Conservation (phyloP, 106 monocot species). For the Phalaenopsis equestris region DNA sequence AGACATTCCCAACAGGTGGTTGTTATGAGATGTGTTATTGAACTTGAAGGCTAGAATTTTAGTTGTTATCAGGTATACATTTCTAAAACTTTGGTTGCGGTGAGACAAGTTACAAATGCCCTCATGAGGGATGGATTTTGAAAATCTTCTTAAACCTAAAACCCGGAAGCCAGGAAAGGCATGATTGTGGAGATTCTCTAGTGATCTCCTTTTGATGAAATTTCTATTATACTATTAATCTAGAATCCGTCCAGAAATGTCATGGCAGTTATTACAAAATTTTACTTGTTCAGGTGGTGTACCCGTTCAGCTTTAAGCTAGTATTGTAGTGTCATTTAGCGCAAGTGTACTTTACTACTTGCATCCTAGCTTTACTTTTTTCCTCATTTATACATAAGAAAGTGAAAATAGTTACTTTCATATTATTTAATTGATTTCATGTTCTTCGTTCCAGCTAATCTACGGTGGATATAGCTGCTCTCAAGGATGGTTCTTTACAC, state of each 20-base stretch:
- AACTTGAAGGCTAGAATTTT: no score
- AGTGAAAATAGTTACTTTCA: neutral
- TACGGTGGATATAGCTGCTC: conserved; percentile 77
- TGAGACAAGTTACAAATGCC: no score
- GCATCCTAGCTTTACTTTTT: conserved; percentile 2
- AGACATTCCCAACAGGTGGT: no score
- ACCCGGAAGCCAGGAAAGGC: neutral
- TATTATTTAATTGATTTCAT: conserved; percentile 11
- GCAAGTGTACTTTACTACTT: neutral
- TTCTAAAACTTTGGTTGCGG: no score
- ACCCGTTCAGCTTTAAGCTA: neutral
- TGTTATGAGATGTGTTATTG: no score
- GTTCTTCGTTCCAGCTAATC: conserved; percentile 45
- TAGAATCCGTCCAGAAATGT: neutral
- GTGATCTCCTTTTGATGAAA: neutral
- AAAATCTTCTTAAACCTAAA: neutral
- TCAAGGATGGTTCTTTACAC: conserved; percentile 91
- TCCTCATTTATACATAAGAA: neutral
- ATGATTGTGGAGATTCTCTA: neutral
- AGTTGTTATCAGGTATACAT: no score
- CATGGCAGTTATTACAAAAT: neutral
- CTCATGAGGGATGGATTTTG: neutral
- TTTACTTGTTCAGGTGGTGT: neutral
- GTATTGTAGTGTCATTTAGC: neutral
- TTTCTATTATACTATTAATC: neutral